Percentiles rank a stretch among this genome's conserved stretches.
phyloP scores from a whole-genome alignment of 805 yeast genomes.

The Hanseniaspora mollemarum region DNA sequence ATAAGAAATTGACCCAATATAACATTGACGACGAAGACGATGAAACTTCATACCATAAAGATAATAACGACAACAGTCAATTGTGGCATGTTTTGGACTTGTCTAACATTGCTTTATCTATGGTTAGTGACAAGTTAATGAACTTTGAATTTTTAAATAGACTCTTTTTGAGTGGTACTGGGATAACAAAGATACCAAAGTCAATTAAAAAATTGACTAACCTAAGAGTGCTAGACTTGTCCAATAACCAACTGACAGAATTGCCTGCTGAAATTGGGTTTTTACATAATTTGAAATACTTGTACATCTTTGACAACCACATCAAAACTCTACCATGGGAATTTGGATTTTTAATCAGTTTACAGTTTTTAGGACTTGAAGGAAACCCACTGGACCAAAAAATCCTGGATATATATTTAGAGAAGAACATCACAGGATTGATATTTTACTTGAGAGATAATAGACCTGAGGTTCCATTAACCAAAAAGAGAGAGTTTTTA shows the following conservation, averaged over 20 bases:
- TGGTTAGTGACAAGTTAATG: conserved; percentile 62
- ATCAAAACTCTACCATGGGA: conserved; percentile 65
- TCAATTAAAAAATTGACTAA: conserved; percentile 57
- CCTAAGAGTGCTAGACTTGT: conserved; percentile 72
- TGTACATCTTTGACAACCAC: conserved; percentile 81
- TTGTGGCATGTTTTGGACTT: conserved; percentile 91
- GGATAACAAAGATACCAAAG: conserved; percentile 54
- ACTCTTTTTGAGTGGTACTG: conserved; percentile 77
- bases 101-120: conserved; percentile 73
- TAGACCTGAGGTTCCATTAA: conserved; percentile 54
- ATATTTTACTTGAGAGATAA: conserved; percentile 72
- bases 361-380: conserved; percentile 81
- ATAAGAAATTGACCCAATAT: conserved; percentile 34
- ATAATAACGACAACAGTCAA: conserved; percentile 40
- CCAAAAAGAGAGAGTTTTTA: conserved; percentile 74
- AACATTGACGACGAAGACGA: conserved; percentile 48
- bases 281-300: conserved; percentile 64
- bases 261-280: conserved; percentile 81
- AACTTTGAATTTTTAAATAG: conserved; percentile 76
- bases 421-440: conserved; percentile 74
- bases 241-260: conserved; percentile 57
- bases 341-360: conserved; percentile 72
- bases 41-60: conserved; percentile 49
- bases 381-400: conserved; percentile 75
- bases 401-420: conserved; percentile 55